Evolutionary conservation across 805 yeast species (phyloP).

Genomic region (Yamadazyma sp.): DNA sequence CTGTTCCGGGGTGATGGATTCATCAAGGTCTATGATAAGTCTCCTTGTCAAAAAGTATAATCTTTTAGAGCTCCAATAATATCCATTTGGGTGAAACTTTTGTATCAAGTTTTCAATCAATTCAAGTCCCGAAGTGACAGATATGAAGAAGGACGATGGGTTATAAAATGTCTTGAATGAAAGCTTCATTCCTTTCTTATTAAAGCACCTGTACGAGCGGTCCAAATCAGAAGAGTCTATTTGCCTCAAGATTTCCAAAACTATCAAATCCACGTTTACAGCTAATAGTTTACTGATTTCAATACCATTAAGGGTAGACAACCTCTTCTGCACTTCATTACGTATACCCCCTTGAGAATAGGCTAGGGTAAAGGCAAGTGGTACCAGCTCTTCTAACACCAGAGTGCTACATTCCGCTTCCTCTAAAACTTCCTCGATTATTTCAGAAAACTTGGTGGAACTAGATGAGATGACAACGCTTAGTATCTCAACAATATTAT

Average conservation of each 20-base stretch:
- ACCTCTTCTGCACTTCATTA: slow-evolving; percentile 3
- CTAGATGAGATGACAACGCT: slow-evolving; percentile 3
- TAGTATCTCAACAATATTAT: background rate
- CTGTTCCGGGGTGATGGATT: slow-evolving; percentile 6
- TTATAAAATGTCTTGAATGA: background rate
- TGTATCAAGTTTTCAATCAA: slow-evolving; percentile 4
- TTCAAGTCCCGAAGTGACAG: slow-evolving; percentile 8
- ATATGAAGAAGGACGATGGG: slow-evolving; percentile 1
- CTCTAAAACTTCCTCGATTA: slow-evolving; percentile 1
- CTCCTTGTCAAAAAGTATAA: slow-evolving; percentile 11
- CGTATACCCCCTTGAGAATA: slow-evolving; percentile 6
- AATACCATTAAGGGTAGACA: background rate
- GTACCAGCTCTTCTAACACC: background rate
- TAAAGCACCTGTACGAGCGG: background rate
- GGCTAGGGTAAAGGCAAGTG: slow-evolving; percentile 5
- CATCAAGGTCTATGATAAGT: slow-evolving; percentile 11
- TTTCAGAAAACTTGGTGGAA: background rate
- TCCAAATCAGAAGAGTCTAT: slow-evolving; percentile 7
- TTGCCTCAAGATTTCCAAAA: slow-evolving; percentile 4
- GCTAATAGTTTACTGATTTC: background rate
- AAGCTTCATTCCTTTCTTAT: no score
- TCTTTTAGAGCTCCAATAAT: slow-evolving; percentile 12
- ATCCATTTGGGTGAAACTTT: background rate
- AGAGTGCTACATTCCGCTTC: background rate
- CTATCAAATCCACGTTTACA: slow-evolving; percentile 2